Evolutionary conservation across 2,329 filamentous ascomycete genomes (phyloP).

Genomic region (Davidsoniella australis): DNA sequence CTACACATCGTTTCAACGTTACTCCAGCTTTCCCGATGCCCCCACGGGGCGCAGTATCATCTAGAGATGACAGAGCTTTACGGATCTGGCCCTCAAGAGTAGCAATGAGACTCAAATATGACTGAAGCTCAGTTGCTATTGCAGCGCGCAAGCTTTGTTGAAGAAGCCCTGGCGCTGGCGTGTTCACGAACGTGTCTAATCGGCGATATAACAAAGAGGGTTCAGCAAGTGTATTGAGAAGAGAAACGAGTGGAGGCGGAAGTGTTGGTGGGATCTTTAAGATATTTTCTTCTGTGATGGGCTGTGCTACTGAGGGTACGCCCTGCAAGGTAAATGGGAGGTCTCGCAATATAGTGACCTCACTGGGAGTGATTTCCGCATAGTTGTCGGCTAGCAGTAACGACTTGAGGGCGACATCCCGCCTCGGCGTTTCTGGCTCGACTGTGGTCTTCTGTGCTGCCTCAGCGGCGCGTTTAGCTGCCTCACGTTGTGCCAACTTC

Average conservation of each 20-base stretch:
- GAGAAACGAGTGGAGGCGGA: conserved; percentile 67
- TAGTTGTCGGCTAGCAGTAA: conserved; percentile 40
- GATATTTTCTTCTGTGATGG: conserved; percentile 51
- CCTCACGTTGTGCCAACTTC: conserved; percentile 16
- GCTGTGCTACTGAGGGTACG: conserved; percentile 68
- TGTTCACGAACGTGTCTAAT: conserved; percentile 66
- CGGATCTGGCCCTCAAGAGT: conserved; percentile 87
- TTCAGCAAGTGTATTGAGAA: conserved; percentile 80
- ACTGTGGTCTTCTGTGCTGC: conserved; percentile 12
- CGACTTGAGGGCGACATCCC: conserved; percentile 40
- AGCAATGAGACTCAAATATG: conserved; percentile 79
- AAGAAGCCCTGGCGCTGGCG: conserved; percentile 66
- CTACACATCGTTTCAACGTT: conserved; percentile 83
- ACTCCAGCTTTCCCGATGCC: conserved; percentile 76
- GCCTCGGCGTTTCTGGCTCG: conserved; percentile 20
- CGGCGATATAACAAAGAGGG: conserved; percentile 81
- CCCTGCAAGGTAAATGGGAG: conserved; percentile 88
- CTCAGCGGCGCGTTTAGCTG: conserved; percentile 18
- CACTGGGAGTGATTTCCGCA: conserved; percentile 40
- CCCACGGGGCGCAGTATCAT: conserved; percentile 46
- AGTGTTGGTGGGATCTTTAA: conserved; percentile 64
- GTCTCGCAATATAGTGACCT: conserved; percentile 55
- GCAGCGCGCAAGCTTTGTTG: conserved; percentile 83
- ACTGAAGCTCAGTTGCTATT: conserved; percentile 66
- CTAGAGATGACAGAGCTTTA: conserved; percentile 58